phyloP scores from a whole-genome alignment of 148 eudicot genomes.

The Vaccinium darrowii region DNA sequence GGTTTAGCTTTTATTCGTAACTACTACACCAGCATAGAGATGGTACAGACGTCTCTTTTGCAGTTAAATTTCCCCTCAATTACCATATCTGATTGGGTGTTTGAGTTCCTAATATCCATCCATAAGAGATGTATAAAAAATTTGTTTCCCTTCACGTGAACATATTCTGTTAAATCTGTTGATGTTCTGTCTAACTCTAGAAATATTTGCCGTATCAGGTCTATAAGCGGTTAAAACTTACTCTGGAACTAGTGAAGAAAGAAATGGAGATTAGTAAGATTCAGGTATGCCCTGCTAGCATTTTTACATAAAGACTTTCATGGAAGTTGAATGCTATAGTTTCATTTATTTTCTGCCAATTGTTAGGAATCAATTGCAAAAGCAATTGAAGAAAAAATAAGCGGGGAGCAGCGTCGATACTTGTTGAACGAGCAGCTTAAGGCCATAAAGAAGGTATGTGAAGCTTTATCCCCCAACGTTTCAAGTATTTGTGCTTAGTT shows the following conservation, averaged over 20 bases:
- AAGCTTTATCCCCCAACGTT: not conserved
- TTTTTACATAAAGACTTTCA: not conserved
- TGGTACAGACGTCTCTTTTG: too few relatives aligned
- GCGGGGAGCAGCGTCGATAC: slow-evolving; percentile 95
- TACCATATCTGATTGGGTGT: too few relatives aligned
- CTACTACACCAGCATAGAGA: too few relatives aligned
- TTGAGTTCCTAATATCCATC: not conserved
- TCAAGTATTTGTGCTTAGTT: not conserved
- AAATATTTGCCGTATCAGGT: slow-evolving; percentile 49
- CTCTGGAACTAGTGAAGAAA: slow-evolving; percentile 91
- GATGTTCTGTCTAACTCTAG: slow-evolving; percentile 11
- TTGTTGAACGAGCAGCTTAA: slow-evolving; percentile 95
- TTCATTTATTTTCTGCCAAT: slow-evolving; percentile 6
- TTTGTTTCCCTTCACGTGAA: not conserved
- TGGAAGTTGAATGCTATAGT: not conserved
- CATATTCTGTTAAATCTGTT: not conserved
- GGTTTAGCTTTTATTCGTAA: too few relatives aligned
- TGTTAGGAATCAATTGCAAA: slow-evolving; percentile 91
- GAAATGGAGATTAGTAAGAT: slow-evolving; percentile 98
- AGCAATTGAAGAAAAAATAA: slow-evolving; percentile 98
- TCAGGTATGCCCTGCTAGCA: slow-evolving; percentile 57
- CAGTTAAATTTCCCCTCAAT: too few relatives aligned
- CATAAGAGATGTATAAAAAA: not conserved
- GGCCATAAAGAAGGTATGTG: slow-evolving; percentile 86
- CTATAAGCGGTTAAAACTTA: slow-evolving; percentile 72